Conservation (phyloP, 768 basidiomycete species). For the Baorangia bicolor region DNA sequence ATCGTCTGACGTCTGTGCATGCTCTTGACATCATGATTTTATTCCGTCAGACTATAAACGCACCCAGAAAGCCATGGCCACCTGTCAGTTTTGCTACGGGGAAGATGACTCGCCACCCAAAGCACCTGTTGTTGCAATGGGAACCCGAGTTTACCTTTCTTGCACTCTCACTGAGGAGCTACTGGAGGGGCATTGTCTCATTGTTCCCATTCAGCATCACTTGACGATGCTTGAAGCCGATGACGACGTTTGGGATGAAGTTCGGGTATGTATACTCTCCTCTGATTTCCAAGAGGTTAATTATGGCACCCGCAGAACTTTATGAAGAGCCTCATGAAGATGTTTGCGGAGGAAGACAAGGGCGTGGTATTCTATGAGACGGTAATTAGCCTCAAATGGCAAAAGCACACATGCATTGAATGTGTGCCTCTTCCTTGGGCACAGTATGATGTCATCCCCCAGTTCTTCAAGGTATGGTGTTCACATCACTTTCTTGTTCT, state of each 20-base stretch:
- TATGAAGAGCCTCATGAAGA: conserved; percentile 93
- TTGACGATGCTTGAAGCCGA: conserved; percentile 89
- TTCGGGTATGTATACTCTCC: conserved; percentile 55
- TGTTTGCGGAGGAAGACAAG: conserved; percentile 91
- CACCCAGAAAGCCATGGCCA: conserved; percentile 86
- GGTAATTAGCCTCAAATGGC: conserved; percentile 79
- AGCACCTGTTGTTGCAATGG: conserved; percentile 87
- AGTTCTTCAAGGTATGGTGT: conserved; percentile 78
- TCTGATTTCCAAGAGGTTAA: not conserved
- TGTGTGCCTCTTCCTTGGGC: conserved; percentile 91
- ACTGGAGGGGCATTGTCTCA: conserved; percentile 89
- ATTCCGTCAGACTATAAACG: conserved; percentile 77
- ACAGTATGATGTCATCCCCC: conserved; percentile 82
- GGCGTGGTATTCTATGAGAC: conserved; percentile 97
- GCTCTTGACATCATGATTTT: not conserved
- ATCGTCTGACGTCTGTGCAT: not conserved
- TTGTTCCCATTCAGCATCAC: conserved; percentile 95
- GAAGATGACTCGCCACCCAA: conserved; percentile 90
- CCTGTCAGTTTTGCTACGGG: conserved; percentile 87
- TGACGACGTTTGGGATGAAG: conserved; percentile 98
- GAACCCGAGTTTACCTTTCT: conserved; percentile 86
- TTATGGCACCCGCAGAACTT: conserved; percentile 47
- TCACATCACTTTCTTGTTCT: not conserved
- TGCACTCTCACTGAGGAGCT: conserved; percentile 87
- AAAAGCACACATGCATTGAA: conserved; percentile 92